Evolutionary conservation across 768 basidiomycete species (phyloP), one percentile per base, ranked within the genome.

Genomic region (Coprinellus micaceus): DNA sequence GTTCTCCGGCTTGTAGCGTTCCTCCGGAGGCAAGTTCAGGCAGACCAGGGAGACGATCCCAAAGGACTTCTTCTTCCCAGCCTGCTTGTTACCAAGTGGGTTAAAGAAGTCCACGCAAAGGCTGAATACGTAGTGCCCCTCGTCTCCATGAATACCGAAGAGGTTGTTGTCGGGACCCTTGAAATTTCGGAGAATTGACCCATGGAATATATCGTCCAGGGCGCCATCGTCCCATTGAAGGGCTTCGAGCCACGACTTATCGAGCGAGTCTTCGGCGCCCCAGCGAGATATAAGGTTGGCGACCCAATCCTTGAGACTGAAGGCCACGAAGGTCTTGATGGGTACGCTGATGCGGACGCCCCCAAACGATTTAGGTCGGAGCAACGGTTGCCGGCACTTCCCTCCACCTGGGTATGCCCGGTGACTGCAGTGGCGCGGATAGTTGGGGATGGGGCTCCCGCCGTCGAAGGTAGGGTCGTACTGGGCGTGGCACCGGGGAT

Each of bases 61-160:
- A 25, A 60, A 52, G 0, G 66, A 67, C 5, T 47, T 61, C 1
- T 45, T 57, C 44, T 69, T 64, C 12, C 69, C 68, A 21, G 66
- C 65, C 28, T 62, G 60, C 51, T 67, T 70, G 53, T 67, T 71
- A 5, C 56, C 50, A 36, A 66, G 59, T n/a, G 74, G 74, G 52
- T 74, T 76, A 61, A 75, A 75, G 39, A 69, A 65, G 52, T 76
- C 74, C 28, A 69, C 57, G 44, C 56, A 59, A 17, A 75, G 61
- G 45, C 64, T 65, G 56, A 74, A 73, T 2, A 64, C 58, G 19
- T 67, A 65, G 3, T 66, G 66, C 0, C 61, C 66, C 29, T 53
- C 60, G 24, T 40, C 59, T 49, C 41, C 45, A 13, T 51, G 50
- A 10, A 36, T 25, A 13, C 58, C 29, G 58, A 71, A 65, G 24